Conservation (phyloP, 148 eudicot genomes). For the Camellia sinensis region DNA sequence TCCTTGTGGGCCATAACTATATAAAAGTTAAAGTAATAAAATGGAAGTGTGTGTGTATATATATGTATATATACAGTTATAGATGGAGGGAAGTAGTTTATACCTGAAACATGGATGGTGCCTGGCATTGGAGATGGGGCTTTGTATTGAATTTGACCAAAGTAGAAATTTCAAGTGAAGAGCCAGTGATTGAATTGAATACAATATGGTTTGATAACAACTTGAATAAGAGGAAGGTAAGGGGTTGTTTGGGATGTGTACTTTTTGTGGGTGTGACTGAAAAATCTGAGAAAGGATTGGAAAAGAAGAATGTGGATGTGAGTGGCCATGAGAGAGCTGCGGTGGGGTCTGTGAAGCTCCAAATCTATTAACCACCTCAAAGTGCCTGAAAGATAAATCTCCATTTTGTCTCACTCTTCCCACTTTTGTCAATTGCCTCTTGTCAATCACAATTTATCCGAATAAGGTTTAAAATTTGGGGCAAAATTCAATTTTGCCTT, state of each 20-base stretch:
- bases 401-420: conserved; percentile 18
- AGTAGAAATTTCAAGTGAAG: background rate
- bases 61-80: background rate
- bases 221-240: background rate
- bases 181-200: background rate
- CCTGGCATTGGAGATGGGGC: conserved; percentile 70
- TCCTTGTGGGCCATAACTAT: conserved; percentile 65
- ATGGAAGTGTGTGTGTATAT: background rate
- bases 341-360: conserved; percentile 18
- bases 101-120: conserved; percentile 87
- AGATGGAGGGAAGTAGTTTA: conserved; percentile 12
- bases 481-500: no score
- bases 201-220: background rate
- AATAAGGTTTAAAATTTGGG: background rate
- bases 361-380: conserved; percentile 15
- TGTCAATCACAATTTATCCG: background rate
- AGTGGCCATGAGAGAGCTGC: background rate
- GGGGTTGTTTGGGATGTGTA: background rate
- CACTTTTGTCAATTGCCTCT: background rate
- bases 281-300: conserved; percentile 20
- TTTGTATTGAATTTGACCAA: background rate
- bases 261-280: background rate
- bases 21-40: background rate
- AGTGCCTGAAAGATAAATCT: conserved; percentile 6
- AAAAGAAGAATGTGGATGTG: conserved; percentile 26